Evolutionary conservation across 1,139 yeast genomes (phyloP), one percentile per base, ranked within the genome.

Genomic region (Yamadazyma diospyri): DNA sequence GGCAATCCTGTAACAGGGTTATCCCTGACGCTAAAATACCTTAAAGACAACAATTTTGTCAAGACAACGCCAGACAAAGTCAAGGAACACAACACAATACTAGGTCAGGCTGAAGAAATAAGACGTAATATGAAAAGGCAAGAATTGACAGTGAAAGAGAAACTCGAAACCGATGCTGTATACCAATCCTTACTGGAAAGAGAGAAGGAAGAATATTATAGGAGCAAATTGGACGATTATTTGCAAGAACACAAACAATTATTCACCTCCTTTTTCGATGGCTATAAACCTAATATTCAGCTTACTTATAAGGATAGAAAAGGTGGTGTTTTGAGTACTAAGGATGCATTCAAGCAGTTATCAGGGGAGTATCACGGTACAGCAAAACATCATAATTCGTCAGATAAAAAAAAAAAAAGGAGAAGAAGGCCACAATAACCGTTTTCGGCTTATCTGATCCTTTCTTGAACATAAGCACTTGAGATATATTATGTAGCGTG

Each of bases 321-420:
- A 5, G 97, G 97, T 1, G 68, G 77, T 30, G 68, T 67, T 15
- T 57, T 92, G 33, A 64, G 69, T 28, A 69, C 80, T 2, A 87
- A 84, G 53, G 85, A 83, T 41, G 97, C 97, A 0, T 89, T 79
- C 62, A 89, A 87, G 58, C 77, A 78, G 40, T 54, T 88, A 35
- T 86, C 96, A 1, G 95, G 85, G 45, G 81, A 81, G 45, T 89
- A 87, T 59, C 97, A 92, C 54, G 97, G 96, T 1, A 55, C 59
- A 4, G 46, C 45, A 11, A 35, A 35, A 16, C 16, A 22, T 5
- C 37, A 34, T 18, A 18, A 21, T 5, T 20, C 28, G n/a, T 14
- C 14, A 11, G 25, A 23, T 17, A 26, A 14, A 30, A 23, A 11
- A 29, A 29, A 16, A 20, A 13, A 2, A 7, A 24, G 20, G 33